Percentiles rank a stretch among this genome's conserved stretches.
These are phyloP conservation scores for Elsinoe necatrix DNA, from an alignment of 2,329 filamentous ascomycete species.

Conservation along the genomic window DNA sequence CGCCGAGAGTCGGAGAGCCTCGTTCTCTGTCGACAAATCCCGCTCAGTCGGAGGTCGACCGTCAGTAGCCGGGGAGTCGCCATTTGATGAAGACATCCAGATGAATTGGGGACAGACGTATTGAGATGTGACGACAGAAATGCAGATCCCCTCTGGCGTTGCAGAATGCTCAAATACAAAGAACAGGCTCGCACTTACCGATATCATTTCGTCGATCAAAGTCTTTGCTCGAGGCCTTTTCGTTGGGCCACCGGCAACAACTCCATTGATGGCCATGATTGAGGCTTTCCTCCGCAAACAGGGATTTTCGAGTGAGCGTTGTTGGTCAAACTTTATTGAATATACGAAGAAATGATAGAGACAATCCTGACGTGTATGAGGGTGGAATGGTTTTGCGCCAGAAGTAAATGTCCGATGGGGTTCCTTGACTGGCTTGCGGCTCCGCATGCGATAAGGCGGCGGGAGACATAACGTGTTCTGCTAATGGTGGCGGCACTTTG, in stretches of 20 bases:
- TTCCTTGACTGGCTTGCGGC: slow-evolving; percentile 3
- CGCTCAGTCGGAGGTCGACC: neutral
- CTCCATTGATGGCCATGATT: slow-evolving; percentile 8
- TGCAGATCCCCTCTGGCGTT: neutral
- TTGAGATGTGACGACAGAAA: neutral
- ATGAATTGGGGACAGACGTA: neutral
- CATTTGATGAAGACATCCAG: neutral
- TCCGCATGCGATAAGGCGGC: slow-evolving; percentile 3
- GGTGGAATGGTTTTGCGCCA: neutral
- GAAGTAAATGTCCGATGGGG: neutral
- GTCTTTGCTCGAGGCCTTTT: slow-evolving; percentile 15
- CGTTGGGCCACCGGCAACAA: neutral
- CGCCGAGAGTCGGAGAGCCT: slow-evolving; percentile 14
- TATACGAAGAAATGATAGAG: neutral
- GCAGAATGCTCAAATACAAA: neutral
- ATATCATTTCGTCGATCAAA: slow-evolving; percentile 13
- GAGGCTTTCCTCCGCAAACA: neutral
- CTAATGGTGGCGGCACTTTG: neutral
- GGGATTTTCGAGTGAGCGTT: neutral
- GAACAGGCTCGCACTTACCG: slow-evolving; percentile 10
- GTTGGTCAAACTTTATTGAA: neutral
- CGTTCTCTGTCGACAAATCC: neutral
- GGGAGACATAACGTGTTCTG: neutral
- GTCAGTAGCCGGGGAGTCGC: neutral
- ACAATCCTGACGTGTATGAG: neutral